A percentile compares a stretch with the other conserved stretches of the same genome.
Conservation (phyloP, 805 yeast species). For the Kodamaea leandrae region DNA sequence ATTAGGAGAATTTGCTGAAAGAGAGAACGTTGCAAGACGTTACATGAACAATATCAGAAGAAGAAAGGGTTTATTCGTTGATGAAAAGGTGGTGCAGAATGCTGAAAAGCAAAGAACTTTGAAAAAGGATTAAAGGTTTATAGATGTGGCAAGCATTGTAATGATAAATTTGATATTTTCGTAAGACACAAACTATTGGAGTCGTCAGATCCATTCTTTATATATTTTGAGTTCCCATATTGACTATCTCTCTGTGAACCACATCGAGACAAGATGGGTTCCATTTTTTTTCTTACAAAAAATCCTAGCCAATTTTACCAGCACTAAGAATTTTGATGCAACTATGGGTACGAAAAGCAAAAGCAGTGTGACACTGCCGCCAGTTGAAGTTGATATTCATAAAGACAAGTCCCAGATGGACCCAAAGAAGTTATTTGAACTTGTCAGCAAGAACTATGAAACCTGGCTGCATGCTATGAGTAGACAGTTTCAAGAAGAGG, state of each 20-base stretch:
- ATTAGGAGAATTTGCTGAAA: slow-evolving; percentile 87
- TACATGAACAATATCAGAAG: slow-evolving; percentile 81
- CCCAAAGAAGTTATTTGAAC: slow-evolving; percentile 29
- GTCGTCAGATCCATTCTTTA: too few relatives aligned
- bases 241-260: too few relatives aligned
- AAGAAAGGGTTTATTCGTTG: slow-evolving; percentile 86
- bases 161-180: too few relatives aligned
- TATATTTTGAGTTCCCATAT: too few relatives aligned
- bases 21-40: slow-evolving; percentile 84
- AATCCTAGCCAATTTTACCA: background rate
- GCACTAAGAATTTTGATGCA: slow-evolving; percentile 1
- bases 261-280: too few relatives aligned
- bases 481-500: slow-evolving; percentile 24
- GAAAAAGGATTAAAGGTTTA: slow-evolving; percentile 53
- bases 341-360: slow-evolving; percentile 3
- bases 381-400: background rate
- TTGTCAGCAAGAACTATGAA: slow-evolving; percentile 36
- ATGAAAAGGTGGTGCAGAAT: slow-evolving; percentile 83
- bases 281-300: slow-evolving; percentile 1
- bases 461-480: slow-evolving; percentile 36
- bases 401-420: slow-evolving; percentile 13
- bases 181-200: too few relatives aligned
- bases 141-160: too few relatives aligned
- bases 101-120: slow-evolving; percentile 94
- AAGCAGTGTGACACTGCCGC: slow-evolving; percentile 2